phyloP scores from a whole-genome alignment of 805 yeast genomes.

The Suhomyces kilbournensis region DNA sequence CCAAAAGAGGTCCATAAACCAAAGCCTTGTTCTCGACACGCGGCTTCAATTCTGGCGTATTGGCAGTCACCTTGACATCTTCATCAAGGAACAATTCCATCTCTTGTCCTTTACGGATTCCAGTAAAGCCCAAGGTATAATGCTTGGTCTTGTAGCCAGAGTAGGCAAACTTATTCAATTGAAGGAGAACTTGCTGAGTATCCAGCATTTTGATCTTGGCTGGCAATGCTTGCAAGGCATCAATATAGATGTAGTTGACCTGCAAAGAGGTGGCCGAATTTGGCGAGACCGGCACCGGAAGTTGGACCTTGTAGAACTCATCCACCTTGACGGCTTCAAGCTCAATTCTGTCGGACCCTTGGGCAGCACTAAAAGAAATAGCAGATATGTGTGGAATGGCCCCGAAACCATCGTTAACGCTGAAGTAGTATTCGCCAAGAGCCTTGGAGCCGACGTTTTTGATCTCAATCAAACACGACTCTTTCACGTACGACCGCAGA shows the following conservation, averaged over 20 bases:
- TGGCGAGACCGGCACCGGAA: slow-evolving; percentile 70
- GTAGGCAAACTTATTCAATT: slow-evolving; percentile 53
- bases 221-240: slow-evolving; percentile 60
- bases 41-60: slow-evolving; percentile 33
- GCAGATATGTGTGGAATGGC: slow-evolving; percentile 40
- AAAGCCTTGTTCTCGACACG: slow-evolving; percentile 39
- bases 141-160: slow-evolving; percentile 58
- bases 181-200: slow-evolving; percentile 56
- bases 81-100: slow-evolving; percentile 29
- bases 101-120: slow-evolving; percentile 47
- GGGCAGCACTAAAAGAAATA: slow-evolving; percentile 34
- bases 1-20: slow-evolving; percentile 53
- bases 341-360: slow-evolving; percentile 21
- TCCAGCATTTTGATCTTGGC: slow-evolving; percentile 55
- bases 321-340: slow-evolving; percentile 20
- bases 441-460: slow-evolving; percentile 59
- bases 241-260: slow-evolving; percentile 48
- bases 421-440: slow-evolving; percentile 51
- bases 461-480: slow-evolving; percentile 51
- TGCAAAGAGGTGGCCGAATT: slow-evolving; percentile 49
- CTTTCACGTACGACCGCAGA: slow-evolving; percentile 61
- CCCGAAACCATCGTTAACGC: slow-evolving; percentile 51
- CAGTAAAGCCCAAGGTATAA: slow-evolving; percentile 45
- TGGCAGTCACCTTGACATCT: slow-evolving; percentile 13
- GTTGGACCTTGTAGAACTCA: slow-evolving; percentile 38